These are phyloP conservation scores for Trichomonascaceae sp. DNA, from an alignment of 1,139 yeast species.

Conservation along the genomic window DNA sequence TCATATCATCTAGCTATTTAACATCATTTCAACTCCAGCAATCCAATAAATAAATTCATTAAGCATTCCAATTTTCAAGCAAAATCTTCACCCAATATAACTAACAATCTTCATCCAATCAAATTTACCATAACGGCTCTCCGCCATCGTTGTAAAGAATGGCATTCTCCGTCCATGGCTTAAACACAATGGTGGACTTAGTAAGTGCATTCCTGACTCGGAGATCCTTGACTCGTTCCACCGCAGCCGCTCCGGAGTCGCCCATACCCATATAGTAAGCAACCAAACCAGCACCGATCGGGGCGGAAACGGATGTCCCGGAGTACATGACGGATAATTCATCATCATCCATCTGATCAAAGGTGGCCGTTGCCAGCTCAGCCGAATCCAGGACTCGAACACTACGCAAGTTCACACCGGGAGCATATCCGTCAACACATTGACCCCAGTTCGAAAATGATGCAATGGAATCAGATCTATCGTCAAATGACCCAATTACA, in stretches of 20 bases:
- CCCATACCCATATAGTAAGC: slow-evolving; percentile 64
- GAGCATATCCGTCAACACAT: slow-evolving; percentile 79
- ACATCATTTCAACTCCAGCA: neutral
- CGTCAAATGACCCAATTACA: slow-evolving; percentile 86
- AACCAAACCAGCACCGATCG: slow-evolving; percentile 67
- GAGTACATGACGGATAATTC: slow-evolving; percentile 43
- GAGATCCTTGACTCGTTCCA: slow-evolving; percentile 28
- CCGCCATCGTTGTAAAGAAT: slow-evolving; percentile 38
- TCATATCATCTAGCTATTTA: neutral
- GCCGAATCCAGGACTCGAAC: slow-evolving; percentile 11
- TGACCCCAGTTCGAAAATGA: slow-evolving; percentile 81
- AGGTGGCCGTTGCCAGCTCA: neutral
- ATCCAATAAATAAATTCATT: neutral
- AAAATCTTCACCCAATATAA: neutral
- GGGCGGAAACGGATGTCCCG: slow-evolving; percentile 89
- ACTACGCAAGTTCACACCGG: slow-evolving; percentile 67
- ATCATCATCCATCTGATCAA: slow-evolving; percentile 12
- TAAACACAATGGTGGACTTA: slow-evolving; percentile 24
- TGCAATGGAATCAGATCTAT: slow-evolving; percentile 59
- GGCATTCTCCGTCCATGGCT: slow-evolving; percentile 37
- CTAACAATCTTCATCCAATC: neutral
- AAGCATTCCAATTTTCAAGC: neutral
- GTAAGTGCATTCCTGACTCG: slow-evolving; percentile 27
- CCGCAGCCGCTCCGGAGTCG: slow-evolving; percentile 38
- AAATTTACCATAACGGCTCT: slow-evolving; percentile 32